Conservation (phyloP, 2,329 filamentous ascomycete genomes). For the Monosporascus sp. region DNA sequence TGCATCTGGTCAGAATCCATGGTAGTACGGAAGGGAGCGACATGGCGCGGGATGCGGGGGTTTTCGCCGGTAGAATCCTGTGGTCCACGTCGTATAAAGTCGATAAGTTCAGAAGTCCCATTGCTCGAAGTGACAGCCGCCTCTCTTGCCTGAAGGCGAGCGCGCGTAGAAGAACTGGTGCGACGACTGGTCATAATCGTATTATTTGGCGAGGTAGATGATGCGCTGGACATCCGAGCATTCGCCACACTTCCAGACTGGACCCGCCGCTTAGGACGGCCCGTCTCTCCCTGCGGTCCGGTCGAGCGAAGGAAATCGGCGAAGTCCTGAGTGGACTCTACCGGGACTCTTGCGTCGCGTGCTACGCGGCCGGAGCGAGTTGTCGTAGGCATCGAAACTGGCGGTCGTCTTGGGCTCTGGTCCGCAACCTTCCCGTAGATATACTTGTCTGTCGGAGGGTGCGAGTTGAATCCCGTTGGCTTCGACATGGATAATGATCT, state of each 20-base stretch:
- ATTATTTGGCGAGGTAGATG: constrained; percentile 25
- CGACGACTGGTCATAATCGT: constrained; percentile 35
- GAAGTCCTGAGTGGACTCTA: constrained; percentile 74
- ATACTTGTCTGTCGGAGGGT: constrained; percentile 26
- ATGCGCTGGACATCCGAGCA: constrained; percentile 28
- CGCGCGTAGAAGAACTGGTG: constrained; percentile 36
- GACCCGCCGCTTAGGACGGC: constrained; percentile 16
- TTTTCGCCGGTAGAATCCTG: constrained; percentile 52
- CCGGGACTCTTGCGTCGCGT: constrained; percentile 65
- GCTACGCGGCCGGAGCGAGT: constrained; percentile 24
- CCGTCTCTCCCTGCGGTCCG: constrained; percentile 53
- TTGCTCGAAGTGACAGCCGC: constrained; percentile 56
- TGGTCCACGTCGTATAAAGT: constrained; percentile 89
- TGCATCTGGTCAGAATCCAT: constrained; percentile 73
- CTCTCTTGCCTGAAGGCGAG: constrained; percentile 65
- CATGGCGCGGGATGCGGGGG: constrained; percentile 72
- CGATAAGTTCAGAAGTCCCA: constrained; percentile 81
- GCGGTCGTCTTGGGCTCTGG: constrained; percentile 27
- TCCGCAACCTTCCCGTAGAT: constrained; percentile 21
- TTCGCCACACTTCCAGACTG: constrained; percentile 18
- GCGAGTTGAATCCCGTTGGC: constrained; percentile 32
- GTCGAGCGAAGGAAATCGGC: constrained; percentile 86
- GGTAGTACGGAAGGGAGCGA: constrained; percentile 78
- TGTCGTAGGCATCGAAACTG: constrained; percentile 26
- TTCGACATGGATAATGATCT: constrained; percentile 37